Evolutionary conservation across 768 basidiomycete genomes (phyloP).

Genomic region (Leccinum sublutescens): DNA sequence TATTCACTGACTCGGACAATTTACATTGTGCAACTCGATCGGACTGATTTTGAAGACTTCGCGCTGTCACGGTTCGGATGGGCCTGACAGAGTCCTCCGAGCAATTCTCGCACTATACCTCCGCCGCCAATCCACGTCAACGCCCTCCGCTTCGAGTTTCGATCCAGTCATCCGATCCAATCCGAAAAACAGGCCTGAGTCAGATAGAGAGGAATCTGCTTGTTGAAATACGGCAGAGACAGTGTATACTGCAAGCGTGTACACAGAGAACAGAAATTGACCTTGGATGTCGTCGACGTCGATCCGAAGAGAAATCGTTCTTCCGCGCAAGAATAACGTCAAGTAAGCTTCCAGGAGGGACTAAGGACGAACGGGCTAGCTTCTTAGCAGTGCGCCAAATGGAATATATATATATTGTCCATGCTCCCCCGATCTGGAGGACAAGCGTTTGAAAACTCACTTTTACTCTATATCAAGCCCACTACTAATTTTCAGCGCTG

Average conservation of each 20-base stretch:
- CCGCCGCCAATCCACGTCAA: not conserved
- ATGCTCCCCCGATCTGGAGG: too few species aligned
- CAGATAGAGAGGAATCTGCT: not conserved
- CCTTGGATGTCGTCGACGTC: not conserved
- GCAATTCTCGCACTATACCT: not conserved
- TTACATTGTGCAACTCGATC: not conserved
- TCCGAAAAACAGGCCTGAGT: too few species aligned
- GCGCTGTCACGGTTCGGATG: not conserved
- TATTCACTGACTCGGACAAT: too few species aligned
- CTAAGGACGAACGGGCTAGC: not conserved
- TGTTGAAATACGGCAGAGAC: not conserved
- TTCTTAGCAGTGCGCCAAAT: too few species aligned
- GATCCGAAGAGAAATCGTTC: too few species aligned
- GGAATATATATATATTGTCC: too few species aligned
- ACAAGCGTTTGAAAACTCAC: not conserved
- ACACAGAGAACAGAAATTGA: not conserved
- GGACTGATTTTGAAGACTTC: not conserved
- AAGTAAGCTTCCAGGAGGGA: not conserved
- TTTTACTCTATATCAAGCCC: not conserved
- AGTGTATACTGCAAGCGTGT: not conserved
- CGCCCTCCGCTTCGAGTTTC: not conserved
- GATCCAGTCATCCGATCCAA: not conserved
- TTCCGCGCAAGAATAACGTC: not conserved
- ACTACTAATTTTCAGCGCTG: not conserved
- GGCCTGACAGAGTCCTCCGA: not conserved